Evolutionary conservation across 257 asterid genomes (phyloP), one percentile per base, ranked within the genome.

Genomic region (Catharanthus roseus): DNA sequence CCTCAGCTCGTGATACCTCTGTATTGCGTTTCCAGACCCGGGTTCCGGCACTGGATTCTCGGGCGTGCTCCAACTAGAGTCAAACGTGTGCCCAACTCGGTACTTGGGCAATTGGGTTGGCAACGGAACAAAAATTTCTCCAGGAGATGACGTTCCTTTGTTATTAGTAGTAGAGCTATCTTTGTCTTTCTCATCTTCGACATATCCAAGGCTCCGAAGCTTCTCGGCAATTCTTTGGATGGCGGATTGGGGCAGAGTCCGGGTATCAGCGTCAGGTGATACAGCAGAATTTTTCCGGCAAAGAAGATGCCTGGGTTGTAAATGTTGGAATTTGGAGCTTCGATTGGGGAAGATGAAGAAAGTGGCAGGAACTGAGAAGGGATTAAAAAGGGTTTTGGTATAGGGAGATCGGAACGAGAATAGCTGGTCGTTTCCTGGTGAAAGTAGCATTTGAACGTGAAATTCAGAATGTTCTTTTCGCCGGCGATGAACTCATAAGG

Each of bases 51-150:
- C 92, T 45, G 97, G 97, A 47, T 89, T 87, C 78, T 89, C 95
- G 21, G 97, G 99, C 55, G 93, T 84, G 86, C 96, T 89, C 97
- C 97, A 95, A 80, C 99, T 95, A 31, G 88, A 76, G 86, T 95
- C 99, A 69, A 95, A 86, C 4, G 99, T 91, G 71, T 91, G 96
- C 57, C 99, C 99, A 24, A 95, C 92, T 10, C 96, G 84, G 71
- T 86, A 64, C 79, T 89, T 95, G 23, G 97, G 96, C 42, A 95
- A 76, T 15, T 79, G 89, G 41, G 78, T 72, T 19, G 92, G 97
- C 71, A 89, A 56, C 4, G 99, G 99, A 36, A 91, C 83, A 31
- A 91, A 95, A 34, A 91, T 95, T 72, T 84, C 87, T 12, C 99
- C 99, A 1, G 97, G 92, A 5, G 98, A 38, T 38, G 42, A 87